These are phyloP conservation scores for Posidonia australis DNA, from an alignment of 106 monocot species.

Conservation along the genomic window DNA sequence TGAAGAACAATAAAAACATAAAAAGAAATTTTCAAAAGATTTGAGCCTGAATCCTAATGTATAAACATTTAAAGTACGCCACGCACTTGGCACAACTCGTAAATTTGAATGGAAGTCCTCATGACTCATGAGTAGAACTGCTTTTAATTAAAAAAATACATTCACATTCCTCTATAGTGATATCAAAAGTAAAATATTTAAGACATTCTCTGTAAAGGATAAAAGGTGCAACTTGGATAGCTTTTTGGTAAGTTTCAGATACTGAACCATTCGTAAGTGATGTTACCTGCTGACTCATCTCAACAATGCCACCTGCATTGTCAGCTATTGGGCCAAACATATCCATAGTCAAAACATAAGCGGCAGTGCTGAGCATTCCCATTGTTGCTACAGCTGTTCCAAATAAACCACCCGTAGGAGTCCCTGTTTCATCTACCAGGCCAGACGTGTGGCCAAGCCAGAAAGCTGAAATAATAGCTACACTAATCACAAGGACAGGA, in stretches of 20 bases:
- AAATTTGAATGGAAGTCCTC: too few relatives aligned
- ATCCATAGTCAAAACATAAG: constrained; percentile 97
- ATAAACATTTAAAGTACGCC: too few relatives aligned
- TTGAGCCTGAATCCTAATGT: too few relatives aligned
- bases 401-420: constrained; percentile 84
- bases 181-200: too few relatives aligned
- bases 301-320: constrained; percentile 99
- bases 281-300: constrained; percentile 97
- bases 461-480: constrained; percentile 72
- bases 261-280: neutral
- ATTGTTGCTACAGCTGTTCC: constrained; percentile 99
- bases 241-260: neutral
- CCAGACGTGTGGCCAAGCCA: constrained; percentile 94
- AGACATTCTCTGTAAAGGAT: too few relatives aligned
- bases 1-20: too few relatives aligned
- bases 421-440: constrained; percentile 72
- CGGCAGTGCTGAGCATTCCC: constrained; percentile 99
- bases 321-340: constrained; percentile 99
- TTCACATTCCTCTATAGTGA: too few relatives aligned
- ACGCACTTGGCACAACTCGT: too few relatives aligned
- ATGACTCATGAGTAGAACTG: too few relatives aligned
- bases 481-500: constrained; percentile 92
- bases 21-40: too few relatives aligned
- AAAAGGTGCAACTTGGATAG: neutral
- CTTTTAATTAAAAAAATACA: too few relatives aligned